phyloP scores from a whole-genome alignment of 805 yeast genomes.

The Cyberlindnera sargentensis region DNA sequence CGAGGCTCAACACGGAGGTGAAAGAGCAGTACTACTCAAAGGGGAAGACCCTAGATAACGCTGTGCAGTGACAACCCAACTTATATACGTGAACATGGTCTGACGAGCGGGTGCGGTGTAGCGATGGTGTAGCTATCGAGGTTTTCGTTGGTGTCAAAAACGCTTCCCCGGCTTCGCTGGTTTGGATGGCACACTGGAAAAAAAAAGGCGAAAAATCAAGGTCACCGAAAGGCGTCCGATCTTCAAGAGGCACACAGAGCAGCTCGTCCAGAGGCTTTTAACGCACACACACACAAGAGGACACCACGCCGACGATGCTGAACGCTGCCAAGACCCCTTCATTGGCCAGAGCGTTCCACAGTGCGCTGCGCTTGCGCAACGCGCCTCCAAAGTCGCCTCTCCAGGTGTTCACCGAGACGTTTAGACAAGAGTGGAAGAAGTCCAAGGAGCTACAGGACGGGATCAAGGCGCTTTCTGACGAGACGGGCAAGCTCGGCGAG shows the following conservation, averaged over 20 bases:
- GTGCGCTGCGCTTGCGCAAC: slow-evolving; percentile 10
- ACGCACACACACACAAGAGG: too few species aligned
- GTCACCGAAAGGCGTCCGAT: background rate
- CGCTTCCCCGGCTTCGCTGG: slow-evolving; percentile 1
- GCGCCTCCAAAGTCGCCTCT: slow-evolving; percentile 62
- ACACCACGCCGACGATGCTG: background rate
- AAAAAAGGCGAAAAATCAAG: slow-evolving; percentile 1
- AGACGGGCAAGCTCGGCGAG: slow-evolving; percentile 90
- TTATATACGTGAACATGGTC: too few species aligned
- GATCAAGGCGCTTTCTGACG: slow-evolving; percentile 91
- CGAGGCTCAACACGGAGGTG: slow-evolving; percentile 35
- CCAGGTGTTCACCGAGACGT: slow-evolving; percentile 90
- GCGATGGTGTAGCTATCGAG: too few species aligned
- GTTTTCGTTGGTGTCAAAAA: too few species aligned
- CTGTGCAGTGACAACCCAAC: background rate
- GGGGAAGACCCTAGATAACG: slow-evolving; percentile 44
- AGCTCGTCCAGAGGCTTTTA: background rate
- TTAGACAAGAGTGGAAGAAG: slow-evolving; percentile 85
- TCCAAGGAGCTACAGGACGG: slow-evolving; percentile 84
- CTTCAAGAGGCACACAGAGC: background rate
- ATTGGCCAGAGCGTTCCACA: slow-evolving; percentile 20
- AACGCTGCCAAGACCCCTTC: background rate
- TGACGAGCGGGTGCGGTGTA: too few species aligned
- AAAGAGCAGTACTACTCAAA: slow-evolving; percentile 50
- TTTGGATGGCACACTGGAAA: background rate